phyloP scores from a whole-genome alignment of 495 filamentous ascomycete genomes.

The Pseudotulostoma volvatum region DNA sequence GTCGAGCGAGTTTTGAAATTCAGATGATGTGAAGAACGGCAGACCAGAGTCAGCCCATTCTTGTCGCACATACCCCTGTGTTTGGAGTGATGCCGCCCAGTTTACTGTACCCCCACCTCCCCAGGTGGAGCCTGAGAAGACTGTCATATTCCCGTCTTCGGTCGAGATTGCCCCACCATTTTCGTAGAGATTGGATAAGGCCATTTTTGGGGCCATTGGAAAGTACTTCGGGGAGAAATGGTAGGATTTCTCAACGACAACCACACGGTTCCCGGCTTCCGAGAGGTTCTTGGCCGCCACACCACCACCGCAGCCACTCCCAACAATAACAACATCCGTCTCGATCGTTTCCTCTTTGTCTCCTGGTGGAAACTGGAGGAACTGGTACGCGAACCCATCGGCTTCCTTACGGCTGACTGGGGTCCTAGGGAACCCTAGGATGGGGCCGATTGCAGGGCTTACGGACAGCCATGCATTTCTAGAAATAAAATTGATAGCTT shows the following conservation, averaged over 20 bases:
- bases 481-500: conserved; percentile 36
- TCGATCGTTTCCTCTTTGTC: conserved; percentile 40
- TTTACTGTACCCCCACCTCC: conserved; percentile 82
- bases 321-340: conserved; percentile 71
- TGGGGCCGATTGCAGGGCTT: conserved; percentile 36
- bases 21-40: conserved; percentile 58
- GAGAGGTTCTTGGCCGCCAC: conserved; percentile 70
- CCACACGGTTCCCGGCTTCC: conserved; percentile 52
- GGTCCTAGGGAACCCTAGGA: conserved; percentile 46
- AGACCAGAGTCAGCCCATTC: conserved; percentile 67
- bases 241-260: conserved; percentile 72
- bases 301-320: conserved; percentile 75
- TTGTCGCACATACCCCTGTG: conserved; percentile 59
- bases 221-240: conserved; percentile 54
- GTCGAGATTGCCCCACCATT: conserved; percentile 32
- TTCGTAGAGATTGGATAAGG: conserved; percentile 45
- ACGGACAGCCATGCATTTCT: conserved; percentile 42
- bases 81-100: conserved; percentile 74
- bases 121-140: conserved; percentile 60
- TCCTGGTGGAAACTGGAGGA: conserved; percentile 32
- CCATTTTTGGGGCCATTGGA: conserved; percentile 51
- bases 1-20: conserved; percentile 65
- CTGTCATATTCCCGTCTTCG: conserved; percentile 45
- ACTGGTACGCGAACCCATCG: conserved; percentile 37
- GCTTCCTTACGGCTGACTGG: conserved; percentile 44